Evolutionary conservation across 768 basidiomycete species (phyloP), one percentile per base, ranked within the genome.

Genomic region (Leccinellum albellum): DNA sequence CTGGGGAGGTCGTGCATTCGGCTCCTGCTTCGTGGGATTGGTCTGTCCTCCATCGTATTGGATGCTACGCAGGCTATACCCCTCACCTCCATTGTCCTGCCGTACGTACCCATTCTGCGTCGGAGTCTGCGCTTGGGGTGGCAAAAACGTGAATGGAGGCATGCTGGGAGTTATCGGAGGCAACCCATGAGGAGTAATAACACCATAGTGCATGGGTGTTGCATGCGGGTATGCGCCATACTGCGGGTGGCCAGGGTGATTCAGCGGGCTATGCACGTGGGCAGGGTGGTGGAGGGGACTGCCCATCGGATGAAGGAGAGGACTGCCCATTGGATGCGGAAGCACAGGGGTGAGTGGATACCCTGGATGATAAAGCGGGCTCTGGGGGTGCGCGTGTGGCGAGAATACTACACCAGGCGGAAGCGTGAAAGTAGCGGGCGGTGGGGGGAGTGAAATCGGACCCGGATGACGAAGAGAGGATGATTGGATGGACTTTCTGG

Each of bases 141-240:
- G 79, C 35, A 88, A 78, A 72, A 97, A 95, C 13, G 85, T 87
- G 74, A 97, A 98, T 6, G 92, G 86, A 1, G 96, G 96, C 95
- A 98, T 98, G 58, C 89, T 90, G 0, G 95, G 94, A n/a, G 95
- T 97, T 66, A 97, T 93, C 2, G 91, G 89, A 14, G 91, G 90
- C n/a, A 94, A 75, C 0, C 90, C 89, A 60, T 86, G 83, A n/a
- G 88, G 87, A 10, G 88, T 91, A 59, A 86, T 77, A 31, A 76
- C 70, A 44, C 72, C 64, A 45, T 72, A 72, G 48, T 72, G 68
- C 26, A 65, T 55, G 35, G 58, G 56, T 45, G 59, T 52, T 24
- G 54, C 55, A 35, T 63, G 63, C 46, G 65, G 61, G 54, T 72
- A 68, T 61, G 64, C 10, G 40, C 61, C 62, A 56, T 70, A 71